Evolutionary conservation across 1,284 basidiomycete genomes (phyloP), one percentile per base, ranked within the genome.

Genomic region (Porogramme epimiltina): DNA sequence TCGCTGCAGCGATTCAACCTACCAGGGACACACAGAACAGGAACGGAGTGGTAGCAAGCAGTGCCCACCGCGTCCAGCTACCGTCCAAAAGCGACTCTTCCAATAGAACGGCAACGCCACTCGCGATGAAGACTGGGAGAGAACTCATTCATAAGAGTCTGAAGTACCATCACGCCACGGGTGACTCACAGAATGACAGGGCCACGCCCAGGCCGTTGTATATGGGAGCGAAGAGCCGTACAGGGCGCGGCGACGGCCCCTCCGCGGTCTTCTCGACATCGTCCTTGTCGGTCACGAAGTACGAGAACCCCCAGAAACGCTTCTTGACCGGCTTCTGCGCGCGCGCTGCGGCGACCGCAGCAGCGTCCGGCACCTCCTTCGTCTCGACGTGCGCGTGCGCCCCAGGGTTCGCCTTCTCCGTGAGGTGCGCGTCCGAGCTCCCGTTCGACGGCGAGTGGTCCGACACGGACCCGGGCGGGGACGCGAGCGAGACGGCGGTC

Each of bases 11-110:
- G 19, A 18, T 23, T 31, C 22, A 15, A 71, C 81, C 65, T 59
- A 91, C 88, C 62, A 91, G 66, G 1, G 87, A 83, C 3, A 93
- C 79, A 49, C 87, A 85, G 60, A 89, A 82, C 6, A 92, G 74
- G 64, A 89, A 80, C 0, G 91, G 90, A 0, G 81, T 65, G 0
- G 85, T 81, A 18, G 72, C 75, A 22, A 88, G 63, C 18, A 94
- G 76, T 0, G 80, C 75, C 58, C 93, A 85, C 25, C 91, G 84
- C 6, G 56, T 67, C 65, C 75, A 84, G 47, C 75, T 73, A 33
- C 79, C 75, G 64, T 94, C 93, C 26, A 91, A 75, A n/a, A 84
- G 69, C 51, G 73, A 84, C 66, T 93, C 89, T 49, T 80, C 69
- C 18, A 93, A 67, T 34, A 93, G 62, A 15, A 78, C 72, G 50